Evolutionary conservation across 2,329 filamentous ascomycete species (phyloP), one percentile per base, ranked within the genome.

Genomic region (Phyllosticta capitalensis): DNA sequence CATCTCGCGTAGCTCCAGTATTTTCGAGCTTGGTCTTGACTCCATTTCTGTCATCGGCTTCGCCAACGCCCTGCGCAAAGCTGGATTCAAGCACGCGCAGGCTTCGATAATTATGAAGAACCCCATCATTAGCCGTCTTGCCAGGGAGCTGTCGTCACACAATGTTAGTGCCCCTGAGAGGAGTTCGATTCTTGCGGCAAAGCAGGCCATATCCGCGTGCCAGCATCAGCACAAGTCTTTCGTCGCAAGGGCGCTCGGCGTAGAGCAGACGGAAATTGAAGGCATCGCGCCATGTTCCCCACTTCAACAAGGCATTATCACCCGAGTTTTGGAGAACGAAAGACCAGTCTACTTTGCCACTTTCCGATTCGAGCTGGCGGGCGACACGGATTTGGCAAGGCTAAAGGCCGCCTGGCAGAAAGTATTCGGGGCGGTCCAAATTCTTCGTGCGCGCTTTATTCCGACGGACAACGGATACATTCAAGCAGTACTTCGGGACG

Each of bases 11-110:
- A 76, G 74, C 0, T 84, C 85, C 0, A 95, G 84, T 61, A 82
- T 96, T 19, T 95, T 94, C 65, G 90, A 95, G 63, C 76, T 95
- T 1, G 92, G 92, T 0, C 79, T 96, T 22, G 92, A 96, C 67
- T 96, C 92, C 0, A 90, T 96, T 17, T 90, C 89, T 0, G 88
- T 87, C 0, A 85, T 95, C 52, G 80, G 84, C 7, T 79, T 96
- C 28, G 80, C 87, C 0, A 78, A 81, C 5, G 71, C 79, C 12
- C 75, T 96, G 14, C 88, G 84, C 64, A 76, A 79, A 2, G 75
- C 75, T 1, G 89, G 89, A 0, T 82, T 91, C 56, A 33, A 67
- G 1, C 74, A 78, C 14, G 85, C 83, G 0, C 84, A 82, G 7
- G 81, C 89, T 1, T 84, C 88, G 0, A 64, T 83, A 0, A 77